A percentile compares a stretch with the other conserved stretches of the same genome.
phyloP scores from a whole-genome alignment of 371 early-diverging fungal genomes.

The Nematocida sp. region DNA sequence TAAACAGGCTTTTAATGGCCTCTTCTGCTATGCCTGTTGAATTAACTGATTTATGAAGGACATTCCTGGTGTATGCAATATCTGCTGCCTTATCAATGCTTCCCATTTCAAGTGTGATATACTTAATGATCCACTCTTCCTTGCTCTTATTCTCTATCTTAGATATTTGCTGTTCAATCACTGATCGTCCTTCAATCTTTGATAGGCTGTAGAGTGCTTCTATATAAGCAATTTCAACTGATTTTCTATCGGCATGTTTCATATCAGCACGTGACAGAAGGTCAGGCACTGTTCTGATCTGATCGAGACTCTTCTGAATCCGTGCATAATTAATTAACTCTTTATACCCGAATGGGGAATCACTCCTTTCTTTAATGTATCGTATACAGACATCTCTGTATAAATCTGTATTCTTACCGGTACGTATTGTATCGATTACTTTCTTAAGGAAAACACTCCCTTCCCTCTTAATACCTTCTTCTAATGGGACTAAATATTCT shows the following conservation, averaged over 20 bases:
- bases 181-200: conserved; percentile 27
- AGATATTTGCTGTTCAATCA: conserved; percentile 25
- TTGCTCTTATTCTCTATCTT: conserved; percentile 10
- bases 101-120: conserved; percentile 21
- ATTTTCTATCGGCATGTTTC: conserved; percentile 42
- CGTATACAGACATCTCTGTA: conserved; percentile 5
- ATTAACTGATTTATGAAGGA: conserved; percentile 5
- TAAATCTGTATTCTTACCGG: not conserved
- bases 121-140: conserved; percentile 42
- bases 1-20: conserved; percentile 32
- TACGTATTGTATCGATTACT: conserved; percentile 18
- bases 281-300: not conserved
- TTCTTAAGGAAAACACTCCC: conserved; percentile 43
- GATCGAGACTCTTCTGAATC: not conserved
- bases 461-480: conserved; percentile 42
- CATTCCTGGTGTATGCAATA: conserved; percentile 31
- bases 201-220: conserved; percentile 29
- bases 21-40: not conserved
- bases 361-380: conserved; percentile 34
- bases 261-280: not conserved
- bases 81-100: conserved; percentile 21
- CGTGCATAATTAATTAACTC: conserved; percentile 19
- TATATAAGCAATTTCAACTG: conserved; percentile 8
- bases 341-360: conserved; percentile 44
- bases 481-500: not conserved